Evolutionary conservation across 2,329 filamentous ascomycete genomes (phyloP), one percentile per base, ranked within the genome.

Genomic region (Sarocladium brachiariae): DNA sequence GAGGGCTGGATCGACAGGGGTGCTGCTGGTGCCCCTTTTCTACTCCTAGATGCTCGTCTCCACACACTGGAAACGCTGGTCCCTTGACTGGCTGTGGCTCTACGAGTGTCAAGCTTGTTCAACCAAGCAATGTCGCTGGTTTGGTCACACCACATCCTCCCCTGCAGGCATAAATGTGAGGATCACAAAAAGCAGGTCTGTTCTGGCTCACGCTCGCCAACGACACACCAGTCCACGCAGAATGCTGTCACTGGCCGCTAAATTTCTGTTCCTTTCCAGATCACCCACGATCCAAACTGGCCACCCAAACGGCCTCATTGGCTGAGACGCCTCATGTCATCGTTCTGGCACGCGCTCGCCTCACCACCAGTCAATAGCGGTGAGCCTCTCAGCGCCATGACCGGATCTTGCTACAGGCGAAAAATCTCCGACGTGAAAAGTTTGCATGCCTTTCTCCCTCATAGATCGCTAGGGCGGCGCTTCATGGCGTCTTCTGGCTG

Each of bases 11-110:
- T 16, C 6, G 37, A 16, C 23, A 25, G 16, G 16, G 6, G 13
- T 25, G 23, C 9, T 9, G 37, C 33, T 35, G 14, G 7, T 6
- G 7, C 14, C 8, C 18, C 6, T 5, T n/a, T n/a, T 35, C 18
- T 8, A 9, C n/a, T 39, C 39, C 23, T 30, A 6, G 11, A 8
- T 13, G n/a, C n/a, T 23, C n/a, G 25, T 6, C 24, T 47, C 43
- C 43, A 47, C 43, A 18, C 7, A 33, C 19, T 33, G 43, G 43
- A 47, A 47, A 47, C 43, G n/a, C 24, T 43, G 39, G 39, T 16
- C 27, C 27, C 27, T 47, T 33, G 6, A 31, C 43, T 47, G 43
- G 43, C 24, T 33, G 11, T 27, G 4, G 23, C 7, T 39, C 16
- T 14, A 39, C 7, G 37, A 39, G 37, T 39, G 7, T 23, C 39